Percentiles rank a stretch among this genome's conserved stretches.
Conservation (phyloP, 176 grass and related monocot species). For the Carex kokanica region DNA sequence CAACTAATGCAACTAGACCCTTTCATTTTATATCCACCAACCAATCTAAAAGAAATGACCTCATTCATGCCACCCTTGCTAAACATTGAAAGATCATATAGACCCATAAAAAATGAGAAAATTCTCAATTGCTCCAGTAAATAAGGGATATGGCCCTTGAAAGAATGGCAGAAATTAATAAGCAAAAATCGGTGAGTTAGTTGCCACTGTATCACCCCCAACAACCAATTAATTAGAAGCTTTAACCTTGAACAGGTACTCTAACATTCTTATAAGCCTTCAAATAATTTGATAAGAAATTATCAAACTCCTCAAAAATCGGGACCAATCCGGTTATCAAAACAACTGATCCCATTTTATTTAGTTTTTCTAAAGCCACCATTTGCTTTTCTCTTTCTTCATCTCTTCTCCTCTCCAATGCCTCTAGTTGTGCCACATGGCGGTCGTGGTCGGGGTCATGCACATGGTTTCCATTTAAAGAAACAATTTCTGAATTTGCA, state of each 20-base stretch:
- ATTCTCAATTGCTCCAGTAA: background rate
- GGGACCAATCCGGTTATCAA: constrained; percentile 56
- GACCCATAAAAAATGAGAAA: background rate
- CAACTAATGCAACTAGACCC: background rate
- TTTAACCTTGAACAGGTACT: constrained; percentile 1
- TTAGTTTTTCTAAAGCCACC: constrained; percentile 36
- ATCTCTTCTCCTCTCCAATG: constrained; percentile 41
- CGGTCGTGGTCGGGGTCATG: constrained; percentile 31
- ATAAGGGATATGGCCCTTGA: background rate
- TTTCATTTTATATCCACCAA: background rate
- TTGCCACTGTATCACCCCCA: background rate
- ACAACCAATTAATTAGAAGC: constrained; percentile 11
- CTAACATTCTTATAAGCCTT: constrained; percentile 47
- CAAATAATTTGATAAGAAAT: constrained; percentile 44
- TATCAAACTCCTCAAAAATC: constrained; percentile 47
- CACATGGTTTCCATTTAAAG: background rate
- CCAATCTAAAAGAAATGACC: background rate
- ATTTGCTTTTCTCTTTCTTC: constrained; percentile 47
- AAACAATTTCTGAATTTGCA: constrained; percentile 30
- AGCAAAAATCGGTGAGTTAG: background rate
- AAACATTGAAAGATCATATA: background rate
- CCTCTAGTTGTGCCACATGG: constrained; percentile 29
- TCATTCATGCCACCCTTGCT: background rate
- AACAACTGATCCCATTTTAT: constrained; percentile 44
- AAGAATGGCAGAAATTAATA: constrained; percentile 12